Conservation (phyloP, 2,329 filamentous ascomycete species). For the Clarireedia sp. region DNA sequence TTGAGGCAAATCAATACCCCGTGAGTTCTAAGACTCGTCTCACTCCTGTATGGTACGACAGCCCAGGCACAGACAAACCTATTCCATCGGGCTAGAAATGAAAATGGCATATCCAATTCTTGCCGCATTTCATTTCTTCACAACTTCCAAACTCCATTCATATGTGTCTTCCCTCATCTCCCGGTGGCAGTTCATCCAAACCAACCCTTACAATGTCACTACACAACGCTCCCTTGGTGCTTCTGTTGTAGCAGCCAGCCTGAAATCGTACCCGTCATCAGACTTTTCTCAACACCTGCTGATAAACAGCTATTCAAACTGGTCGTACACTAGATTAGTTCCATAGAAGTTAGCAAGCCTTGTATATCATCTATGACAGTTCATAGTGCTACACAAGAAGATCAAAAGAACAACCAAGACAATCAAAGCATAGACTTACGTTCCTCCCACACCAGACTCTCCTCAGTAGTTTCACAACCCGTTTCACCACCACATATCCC, state of each 20-base stretch:
- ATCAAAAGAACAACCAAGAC: not conserved
- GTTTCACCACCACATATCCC: constrained; percentile 3
- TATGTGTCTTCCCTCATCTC: not conserved
- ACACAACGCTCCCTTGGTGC: too few species aligned
- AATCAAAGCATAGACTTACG: not conserved
- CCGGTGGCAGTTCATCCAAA: too few species aligned
- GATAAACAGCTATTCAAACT: constrained; percentile 6
- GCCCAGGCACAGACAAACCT: too few species aligned
- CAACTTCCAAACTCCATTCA: not conserved
- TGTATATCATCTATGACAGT: not conserved
- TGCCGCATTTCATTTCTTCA: too few species aligned
- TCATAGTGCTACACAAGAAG: not conserved
- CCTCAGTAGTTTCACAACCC: constrained; percentile 3
- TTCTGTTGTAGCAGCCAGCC: too few species aligned
- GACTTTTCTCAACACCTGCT: not conserved
- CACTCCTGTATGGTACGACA: too few species aligned
- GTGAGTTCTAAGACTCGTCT: too few species aligned
- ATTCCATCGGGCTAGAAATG: too few species aligned
- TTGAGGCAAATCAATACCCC: too few species aligned
- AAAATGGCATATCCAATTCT: too few species aligned
- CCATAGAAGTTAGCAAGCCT: not conserved
- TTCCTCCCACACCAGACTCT: constrained; percentile 10
- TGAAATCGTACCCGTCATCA: too few species aligned
- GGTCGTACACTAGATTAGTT: not conserved
- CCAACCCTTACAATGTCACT: too few species aligned